These are phyloP conservation scores for Aspergillus sergii DNA, from an alignment of 2,329 filamentous ascomycete species.

Conservation along the genomic window DNA sequence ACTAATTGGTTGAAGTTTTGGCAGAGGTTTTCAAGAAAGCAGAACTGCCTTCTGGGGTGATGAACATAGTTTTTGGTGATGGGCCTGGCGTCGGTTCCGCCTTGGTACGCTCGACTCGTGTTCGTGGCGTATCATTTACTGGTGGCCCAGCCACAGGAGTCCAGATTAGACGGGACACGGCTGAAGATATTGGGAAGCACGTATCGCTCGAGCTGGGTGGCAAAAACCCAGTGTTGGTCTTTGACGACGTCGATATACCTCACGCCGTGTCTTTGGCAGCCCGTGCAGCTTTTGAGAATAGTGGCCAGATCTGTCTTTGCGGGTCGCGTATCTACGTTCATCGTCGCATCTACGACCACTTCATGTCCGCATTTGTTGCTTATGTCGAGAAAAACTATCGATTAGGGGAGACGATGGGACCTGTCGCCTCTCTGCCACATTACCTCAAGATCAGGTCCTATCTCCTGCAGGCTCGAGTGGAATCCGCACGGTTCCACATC, in stretches of 20 bases:
- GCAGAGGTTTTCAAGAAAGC: too few species aligned
- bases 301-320: conserved; percentile 39
- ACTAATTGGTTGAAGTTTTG: too few species aligned
- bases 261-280: conserved; percentile 72
- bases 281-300: conserved; percentile 50
- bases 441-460: too few species aligned
- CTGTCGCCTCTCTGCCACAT: too few species aligned
- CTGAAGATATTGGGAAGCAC: conserved; percentile 36
- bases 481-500: conserved; percentile 29
- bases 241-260: conserved; percentile 66
- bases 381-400: conserved; percentile 33
- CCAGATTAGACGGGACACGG: conserved; percentile 39
- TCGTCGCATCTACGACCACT: conserved; percentile 40
- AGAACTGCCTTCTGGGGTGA: conserved; percentile 30
- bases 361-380: conserved; percentile 34
- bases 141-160: conserved; percentile 35
- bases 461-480: too few species aligned
- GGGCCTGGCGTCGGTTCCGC: conserved; percentile 33
- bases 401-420: conserved; percentile 34
- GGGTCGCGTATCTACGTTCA: conserved; percentile 60
- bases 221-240: conserved; percentile 66
- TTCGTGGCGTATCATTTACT: conserved; percentile 39
- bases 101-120: conserved; percentile 33
- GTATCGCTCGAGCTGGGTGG: conserved; percentile 55
- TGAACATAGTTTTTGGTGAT: conserved; percentile 38